Evolutionary conservation across 805 yeast species (phyloP).

Genomic region (Metschnikowia borealis): DNA sequence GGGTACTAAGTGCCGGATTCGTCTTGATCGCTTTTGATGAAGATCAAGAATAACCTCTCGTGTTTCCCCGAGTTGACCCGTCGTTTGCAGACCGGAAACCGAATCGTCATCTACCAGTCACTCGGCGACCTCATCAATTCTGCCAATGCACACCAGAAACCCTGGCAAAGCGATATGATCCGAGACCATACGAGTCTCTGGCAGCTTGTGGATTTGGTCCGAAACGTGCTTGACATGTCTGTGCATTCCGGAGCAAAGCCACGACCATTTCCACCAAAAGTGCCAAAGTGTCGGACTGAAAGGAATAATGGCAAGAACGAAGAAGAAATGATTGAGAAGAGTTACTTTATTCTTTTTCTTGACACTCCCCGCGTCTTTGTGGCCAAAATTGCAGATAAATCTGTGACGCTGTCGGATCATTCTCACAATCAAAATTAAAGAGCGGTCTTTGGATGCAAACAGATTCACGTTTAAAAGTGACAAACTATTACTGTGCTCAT

Average conservation of each 20-base stretch:
- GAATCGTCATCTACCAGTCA: slow-evolving; percentile 69
- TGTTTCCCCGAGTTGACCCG: slow-evolving; percentile 50
- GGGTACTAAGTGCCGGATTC: slow-evolving; percentile 20
- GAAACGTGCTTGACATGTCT: slow-evolving; percentile 53
- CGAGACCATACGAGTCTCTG: slow-evolving; percentile 26
- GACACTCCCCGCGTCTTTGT: too few species aligned
- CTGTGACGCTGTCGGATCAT: too few species aligned
- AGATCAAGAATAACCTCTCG: slow-evolving; percentile 27
- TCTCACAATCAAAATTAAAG: too few species aligned
- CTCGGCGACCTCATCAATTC: slow-evolving; percentile 58
- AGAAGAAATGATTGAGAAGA: too few species aligned
- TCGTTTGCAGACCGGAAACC: slow-evolving; percentile 58
- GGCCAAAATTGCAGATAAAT: too few species aligned
- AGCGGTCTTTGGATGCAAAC: slow-evolving; percentile 65
- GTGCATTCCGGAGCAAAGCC: slow-evolving; percentile 49
- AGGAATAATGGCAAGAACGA: too few species aligned
- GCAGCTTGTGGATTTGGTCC: slow-evolving; percentile 43
- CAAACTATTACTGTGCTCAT: slow-evolving; percentile 46
- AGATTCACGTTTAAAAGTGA: slow-evolving; percentile 44
- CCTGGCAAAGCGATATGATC: slow-evolving; percentile 42
- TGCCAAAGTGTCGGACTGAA: slow-evolving; percentile 58
- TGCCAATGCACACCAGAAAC: slow-evolving; percentile 46
- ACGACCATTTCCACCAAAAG: slow-evolving; percentile 53
- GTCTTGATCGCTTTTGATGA: slow-evolving; percentile 27
- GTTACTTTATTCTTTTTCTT: too few species aligned